Evolutionary conservation across 441 rosid species (phyloP).

Genomic region (Viola pubescens): DNA sequence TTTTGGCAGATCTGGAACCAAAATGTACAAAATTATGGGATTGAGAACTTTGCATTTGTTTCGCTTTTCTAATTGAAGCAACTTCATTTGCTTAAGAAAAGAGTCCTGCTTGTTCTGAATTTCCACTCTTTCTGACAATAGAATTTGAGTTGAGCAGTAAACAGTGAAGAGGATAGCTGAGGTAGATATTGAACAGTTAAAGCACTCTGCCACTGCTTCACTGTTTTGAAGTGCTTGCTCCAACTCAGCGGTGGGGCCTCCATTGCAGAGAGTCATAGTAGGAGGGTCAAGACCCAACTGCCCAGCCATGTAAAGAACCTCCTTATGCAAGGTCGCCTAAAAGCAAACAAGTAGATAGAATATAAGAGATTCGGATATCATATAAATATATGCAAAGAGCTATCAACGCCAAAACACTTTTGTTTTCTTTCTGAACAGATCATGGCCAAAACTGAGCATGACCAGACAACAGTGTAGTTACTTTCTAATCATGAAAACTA

Average conservation of each 20-base stretch:
- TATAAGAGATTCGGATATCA: not conserved
- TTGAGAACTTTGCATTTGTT: constrained; percentile 27
- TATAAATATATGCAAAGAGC: not conserved
- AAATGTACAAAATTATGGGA: constrained; percentile 57
- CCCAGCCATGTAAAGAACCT: constrained; percentile 90
- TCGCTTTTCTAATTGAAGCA: constrained; percentile 24
- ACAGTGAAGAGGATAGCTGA: constrained; percentile 58
- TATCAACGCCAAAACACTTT: not conserved
- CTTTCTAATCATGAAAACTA: too few relatives aligned
- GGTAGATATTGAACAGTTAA: constrained; percentile 57
- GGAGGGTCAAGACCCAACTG: constrained; percentile 94
- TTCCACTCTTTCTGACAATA: constrained; percentile 45
- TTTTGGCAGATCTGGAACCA: constrained; percentile 84
- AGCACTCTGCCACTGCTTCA: constrained; percentile 83
- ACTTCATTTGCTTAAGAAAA: constrained; percentile 42
- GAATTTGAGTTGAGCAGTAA: constrained; percentile 58
- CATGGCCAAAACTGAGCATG: too few relatives aligned
- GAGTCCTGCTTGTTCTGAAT: constrained; percentile 51
- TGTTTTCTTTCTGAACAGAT: not conserved
- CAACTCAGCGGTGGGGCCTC: constrained; percentile 62
- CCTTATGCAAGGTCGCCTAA: constrained; percentile 86
- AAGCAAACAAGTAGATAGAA: constrained; percentile 8
- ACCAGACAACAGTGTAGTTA: too few relatives aligned
- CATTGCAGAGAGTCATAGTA: constrained; percentile 57
- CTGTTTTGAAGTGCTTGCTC: constrained; percentile 78